Percentiles rank a stretch among this genome's conserved stretches.
These are phyloP conservation scores for Tylopilus vinaceipallidus DNA, from an alignment of 768 basidiomycete species.

Conservation along the genomic window DNA sequence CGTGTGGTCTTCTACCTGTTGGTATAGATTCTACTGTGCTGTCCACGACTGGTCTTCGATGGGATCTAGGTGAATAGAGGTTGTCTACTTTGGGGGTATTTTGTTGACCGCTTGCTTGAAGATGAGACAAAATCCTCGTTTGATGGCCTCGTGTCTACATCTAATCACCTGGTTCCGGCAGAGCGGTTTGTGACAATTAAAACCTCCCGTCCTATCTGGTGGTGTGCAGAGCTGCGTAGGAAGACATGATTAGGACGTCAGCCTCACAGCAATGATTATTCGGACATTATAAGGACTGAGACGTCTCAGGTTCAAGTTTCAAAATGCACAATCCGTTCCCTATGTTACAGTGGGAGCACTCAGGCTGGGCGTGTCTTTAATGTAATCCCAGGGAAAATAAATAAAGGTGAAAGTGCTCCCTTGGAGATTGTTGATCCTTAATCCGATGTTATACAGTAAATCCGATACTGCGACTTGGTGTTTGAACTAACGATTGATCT, in stretches of 20 bases:
- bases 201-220: constrained; percentile 85
- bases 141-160: constrained; percentile 85
- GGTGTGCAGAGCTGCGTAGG: constrained; percentile 72
- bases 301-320: no score
- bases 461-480: no score
- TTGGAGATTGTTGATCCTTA: no score
- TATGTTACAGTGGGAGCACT: no score
- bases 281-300: no score
- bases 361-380: no score
- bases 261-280: no score
- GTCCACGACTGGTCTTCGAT: constrained; percentile 81
- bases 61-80: constrained; percentile 74
- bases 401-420: no score
- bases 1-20: constrained; percentile 93
- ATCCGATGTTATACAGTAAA: not conserved
- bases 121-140: constrained; percentile 72
- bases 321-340: no score
- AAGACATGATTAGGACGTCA: no score
- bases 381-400: no score
- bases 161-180: constrained; percentile 81
- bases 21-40: constrained; percentile 75
- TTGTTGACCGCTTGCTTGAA: constrained; percentile 27
- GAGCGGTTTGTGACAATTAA: constrained; percentile 65
- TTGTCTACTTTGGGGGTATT: not conserved
- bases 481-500: no score